A percentile compares a stretch with the other conserved stretches of the same genome.
These are phyloP conservation scores for Botryotinia convoluta DNA, from an alignment of 2,329 filamentous ascomycete species.

Conservation along the genomic window DNA sequence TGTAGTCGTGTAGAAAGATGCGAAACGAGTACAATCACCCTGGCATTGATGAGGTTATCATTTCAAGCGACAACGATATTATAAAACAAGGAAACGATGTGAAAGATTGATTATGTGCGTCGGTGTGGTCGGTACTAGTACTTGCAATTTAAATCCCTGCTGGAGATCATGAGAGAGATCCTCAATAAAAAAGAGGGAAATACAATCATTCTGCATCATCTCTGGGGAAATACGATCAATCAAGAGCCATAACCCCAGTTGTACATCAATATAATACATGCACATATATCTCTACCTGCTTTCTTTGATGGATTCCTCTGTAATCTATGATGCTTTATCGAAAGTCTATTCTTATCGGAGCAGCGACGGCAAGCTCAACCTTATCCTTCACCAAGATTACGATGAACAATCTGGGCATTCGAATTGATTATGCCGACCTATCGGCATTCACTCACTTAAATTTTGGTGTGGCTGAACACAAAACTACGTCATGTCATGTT, in stretches of 20 bases:
- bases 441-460: not conserved
- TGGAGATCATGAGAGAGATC: slow-evolving; percentile 10
- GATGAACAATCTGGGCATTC: not conserved
- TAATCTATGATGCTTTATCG: not conserved
- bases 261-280: not conserved
- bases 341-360: too few species aligned
- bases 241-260: not conserved
- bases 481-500: not conserved
- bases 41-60: not conserved
- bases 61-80: not conserved
- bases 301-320: not conserved
- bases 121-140: not conserved
- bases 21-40: not conserved
- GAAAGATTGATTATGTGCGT: not conserved
- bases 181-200: not conserved
- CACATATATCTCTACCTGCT: not conserved
- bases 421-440: not conserved
- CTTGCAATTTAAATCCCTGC: slow-evolving; percentile 5
- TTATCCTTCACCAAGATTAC: not conserved
- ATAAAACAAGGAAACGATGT: not conserved
- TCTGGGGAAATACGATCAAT: not conserved
- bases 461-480: not conserved
- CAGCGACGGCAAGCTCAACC: not conserved
- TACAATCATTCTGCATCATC: not conserved
- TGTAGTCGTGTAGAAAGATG: not conserved